Evolutionary conservation across 352 stramenopile species (phyloP), one percentile per base, ranked within the genome.

Genomic region (Blastocystis sp.): DNA sequence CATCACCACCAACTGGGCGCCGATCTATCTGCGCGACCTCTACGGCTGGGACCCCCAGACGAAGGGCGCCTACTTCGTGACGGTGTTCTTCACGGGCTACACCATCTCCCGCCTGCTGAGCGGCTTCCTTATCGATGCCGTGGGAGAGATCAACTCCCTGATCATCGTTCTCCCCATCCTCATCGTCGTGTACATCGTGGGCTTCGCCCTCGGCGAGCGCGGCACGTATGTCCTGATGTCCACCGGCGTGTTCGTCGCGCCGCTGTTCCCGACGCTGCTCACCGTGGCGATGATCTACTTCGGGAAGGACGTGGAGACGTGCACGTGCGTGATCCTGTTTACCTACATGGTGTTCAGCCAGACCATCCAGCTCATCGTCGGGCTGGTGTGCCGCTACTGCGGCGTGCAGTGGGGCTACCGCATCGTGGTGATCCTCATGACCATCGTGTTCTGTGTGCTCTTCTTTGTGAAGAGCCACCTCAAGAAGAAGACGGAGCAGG

Each of bases 31-130:
- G 1, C 64, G 67, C 11, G 78, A 88, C 56, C 56, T 88, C 9
- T 88, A 88, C 56, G 78, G 78, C n/a, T 88, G 67, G 64, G 78
- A 88, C 34, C 56, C 62, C 9, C 21, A 76, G 43, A 88, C 67
- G 11, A 61, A 61, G 40, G 78, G 78, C 4, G 78, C 78, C 28
- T 23, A 61, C 43, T 88, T 88, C 60, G 78, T 88, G 19, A 65
- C 78, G 0, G 7, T 76, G 14, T 88, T 88, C 65, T 88, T 69
- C 48, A 28, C 34, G 11, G 64, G 38, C 14, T 88, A 79, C 53
- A 76, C 78, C 17, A 79, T 88, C 23, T 88, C 78, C 1, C 23
- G 78, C 2, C 3, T 71, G 14, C 41, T 88, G 45, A 88, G 78
- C 56, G 78, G 78, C 21, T 88, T 88, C 38, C 56, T 76, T 4